Evolutionary conservation across 2,329 filamentous ascomycete species (phyloP), one percentile per base, ranked within the genome.

Genomic region (Colletotrichum simmondsii): DNA sequence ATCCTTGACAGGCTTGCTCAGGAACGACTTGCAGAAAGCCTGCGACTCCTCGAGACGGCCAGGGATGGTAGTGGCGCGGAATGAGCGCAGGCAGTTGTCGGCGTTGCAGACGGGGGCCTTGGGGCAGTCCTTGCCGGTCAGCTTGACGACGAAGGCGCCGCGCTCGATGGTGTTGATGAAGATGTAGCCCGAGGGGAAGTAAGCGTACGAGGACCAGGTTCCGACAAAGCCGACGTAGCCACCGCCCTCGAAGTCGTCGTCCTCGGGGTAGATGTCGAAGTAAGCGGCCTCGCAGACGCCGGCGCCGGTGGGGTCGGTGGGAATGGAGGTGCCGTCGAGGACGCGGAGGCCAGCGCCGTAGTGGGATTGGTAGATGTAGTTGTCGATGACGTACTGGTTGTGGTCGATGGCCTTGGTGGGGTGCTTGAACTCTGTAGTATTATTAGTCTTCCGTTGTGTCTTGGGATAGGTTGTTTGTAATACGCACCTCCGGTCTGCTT

Each of bases 141-240:
- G 75, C 81, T 87, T 88, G 12, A 89, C 81, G 8, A 85, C 82
- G 61, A 85, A 89, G 5, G 83, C 82, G 63, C 87, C 87, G 6
- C 86, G 80, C 79, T 89, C 87, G 69, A 88, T 89, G 3, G 83
- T 87, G 78, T 89, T 88, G 74, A 89, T 77, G 8, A 88, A 82
- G 68, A 89, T 83, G 75, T 84, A 85, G 2, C 87, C 87, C 1
- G 82, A 85, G 75, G 83, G 83, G 77, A 88, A 89, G 74, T 79
- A 84, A 1, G 85, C 85, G 72, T 87, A 89, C 62, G 83, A 83
- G 30, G 82, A 85, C 87, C 87, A 89, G 1, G 84, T 84, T 4
- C 83, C 86, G 1, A 81, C 76, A 56, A 86, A 87, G 0, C 80
- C 79, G 10, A 86, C 81, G 3, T 72, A 65, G 2, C 86, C 84